A percentile compares a stretch with the other conserved stretches of the same genome.
Conservation (phyloP, 495 filamentous ascomycete genomes). For the Penicillium turbatum region DNA sequence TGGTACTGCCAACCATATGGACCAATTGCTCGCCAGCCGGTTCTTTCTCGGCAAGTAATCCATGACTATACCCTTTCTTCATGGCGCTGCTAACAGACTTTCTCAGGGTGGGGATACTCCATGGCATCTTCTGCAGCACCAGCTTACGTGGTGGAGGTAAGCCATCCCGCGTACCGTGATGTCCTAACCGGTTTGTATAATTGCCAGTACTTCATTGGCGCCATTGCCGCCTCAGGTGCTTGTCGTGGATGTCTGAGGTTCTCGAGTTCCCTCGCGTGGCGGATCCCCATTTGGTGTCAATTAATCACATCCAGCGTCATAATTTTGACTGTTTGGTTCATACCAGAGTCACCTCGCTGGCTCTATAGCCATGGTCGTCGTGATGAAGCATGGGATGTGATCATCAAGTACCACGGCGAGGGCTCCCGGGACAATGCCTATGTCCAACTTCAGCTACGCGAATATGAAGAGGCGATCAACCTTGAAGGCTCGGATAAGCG, state of each 20-base stretch:
- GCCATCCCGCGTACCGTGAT: conserved; percentile 65
- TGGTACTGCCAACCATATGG: conserved; percentile 38
- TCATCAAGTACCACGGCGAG: conserved; percentile 54
- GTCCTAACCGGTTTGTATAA: conserved; percentile 55
- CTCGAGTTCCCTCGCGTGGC: conserved; percentile 44
- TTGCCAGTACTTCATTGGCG: conserved; percentile 51
- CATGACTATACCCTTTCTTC: background rate
- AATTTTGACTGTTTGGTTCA: conserved; percentile 1
- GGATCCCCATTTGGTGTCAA: conserved; percentile 60
- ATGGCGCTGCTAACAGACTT: background rate
- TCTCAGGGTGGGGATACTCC: conserved; percentile 60
- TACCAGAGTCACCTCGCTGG: conserved; percentile 35
- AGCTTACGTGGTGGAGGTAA: conserved; percentile 66
- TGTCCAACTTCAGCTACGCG: conserved; percentile 51
- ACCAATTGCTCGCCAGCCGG: conserved; percentile 62
- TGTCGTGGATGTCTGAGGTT: conserved; percentile 32
- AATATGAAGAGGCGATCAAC: conserved; percentile 51
- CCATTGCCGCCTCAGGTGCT: conserved; percentile 35
- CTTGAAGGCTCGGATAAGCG: conserved; percentile 51
- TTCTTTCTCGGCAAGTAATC: conserved; percentile 50
- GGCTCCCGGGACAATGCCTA: conserved; percentile 43
- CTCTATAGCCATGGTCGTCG: conserved; percentile 45
- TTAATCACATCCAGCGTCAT: conserved; percentile 46
- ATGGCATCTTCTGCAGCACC: conserved; percentile 64
- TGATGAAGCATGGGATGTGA: conserved; percentile 43